Evolutionary conservation across 441 rosid species (phyloP).

Genomic region (Populus hybrid): DNA sequence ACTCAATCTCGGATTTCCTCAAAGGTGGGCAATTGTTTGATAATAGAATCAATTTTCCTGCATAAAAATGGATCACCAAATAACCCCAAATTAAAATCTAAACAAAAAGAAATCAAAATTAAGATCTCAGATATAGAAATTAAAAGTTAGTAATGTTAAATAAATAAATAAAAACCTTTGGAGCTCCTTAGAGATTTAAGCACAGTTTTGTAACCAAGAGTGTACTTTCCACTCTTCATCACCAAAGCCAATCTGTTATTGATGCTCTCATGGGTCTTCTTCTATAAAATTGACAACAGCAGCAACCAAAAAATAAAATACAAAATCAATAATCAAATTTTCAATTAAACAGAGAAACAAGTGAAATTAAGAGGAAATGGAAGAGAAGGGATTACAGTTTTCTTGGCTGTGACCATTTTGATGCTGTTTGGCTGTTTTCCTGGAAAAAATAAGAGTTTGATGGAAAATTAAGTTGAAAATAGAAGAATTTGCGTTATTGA

Average conservation of each 20-base stretch:
- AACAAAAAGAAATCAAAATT: not conserved
- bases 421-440: not conserved
- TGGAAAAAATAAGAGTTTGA: not conserved
- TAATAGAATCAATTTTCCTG: slow-evolving; percentile 69
- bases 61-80: not conserved
- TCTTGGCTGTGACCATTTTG: slow-evolving; percentile 51
- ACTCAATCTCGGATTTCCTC: slow-evolving; percentile 29
- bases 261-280: slow-evolving; percentile 85
- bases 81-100: not conserved
- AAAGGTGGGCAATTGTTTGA: slow-evolving; percentile 80
- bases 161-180: no score
- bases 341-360: not conserved
- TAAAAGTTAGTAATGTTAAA: not conserved
- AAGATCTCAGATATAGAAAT: not conserved
- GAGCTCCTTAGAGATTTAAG: not conserved
- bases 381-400: slow-evolving; percentile 30
- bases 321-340: not conserved
- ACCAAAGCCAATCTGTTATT: slow-evolving; percentile 77
- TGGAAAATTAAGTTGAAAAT: not conserved
- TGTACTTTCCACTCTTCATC: slow-evolving; percentile 44
- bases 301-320: not conserved
- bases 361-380: not conserved
- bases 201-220: no score
- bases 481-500: not conserved
- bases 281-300: slow-evolving; percentile 33